Conservation (phyloP, 371 early-diverging fungal species). For the Caulochytrium protostelioides region DNA sequence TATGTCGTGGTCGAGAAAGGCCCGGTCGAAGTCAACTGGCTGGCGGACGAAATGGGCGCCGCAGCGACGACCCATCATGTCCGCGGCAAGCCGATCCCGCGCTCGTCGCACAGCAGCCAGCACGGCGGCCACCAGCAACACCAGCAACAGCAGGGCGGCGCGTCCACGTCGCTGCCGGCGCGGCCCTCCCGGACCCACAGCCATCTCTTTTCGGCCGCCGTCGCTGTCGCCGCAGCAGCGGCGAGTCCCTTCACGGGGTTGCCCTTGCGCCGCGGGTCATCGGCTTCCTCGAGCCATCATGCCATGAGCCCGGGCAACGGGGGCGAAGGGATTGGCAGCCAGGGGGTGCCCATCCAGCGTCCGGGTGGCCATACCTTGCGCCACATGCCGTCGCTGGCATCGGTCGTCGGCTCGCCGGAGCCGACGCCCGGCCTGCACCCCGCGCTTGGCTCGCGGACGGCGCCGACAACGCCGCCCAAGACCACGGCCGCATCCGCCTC, state of each 20-base stretch:
- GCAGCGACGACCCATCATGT: not conserved
- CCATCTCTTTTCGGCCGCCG: not conserved
- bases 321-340: too few relatives aligned
- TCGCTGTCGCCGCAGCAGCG: not conserved
- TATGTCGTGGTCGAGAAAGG: slow-evolving; percentile 69
- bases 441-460: not conserved
- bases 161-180: not conserved
- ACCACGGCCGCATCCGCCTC: too few relatives aligned
- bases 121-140: not conserved
- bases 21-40: slow-evolving; percentile 60
- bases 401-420: not conserved
- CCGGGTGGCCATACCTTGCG: too few relatives aligned
- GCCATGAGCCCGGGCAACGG: too few relatives aligned
- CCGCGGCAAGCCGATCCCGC: not conserved
- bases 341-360: too few relatives aligned
- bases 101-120: not conserved
- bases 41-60: slow-evolving; percentile 34
- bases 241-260: too few relatives aligned
- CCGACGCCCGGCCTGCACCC: not conserved
- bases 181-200: not conserved
- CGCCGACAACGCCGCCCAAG: too few relatives aligned
- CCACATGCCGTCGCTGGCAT: not conserved
- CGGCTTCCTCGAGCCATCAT: too few relatives aligned
- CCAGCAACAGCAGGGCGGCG: not conserved
- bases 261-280: too few relatives aligned